A percentile compares a stretch with the other conserved stretches of the same genome.
These are phyloP conservation scores for Beta corolliflora DNA, from an alignment of 179 eudicot species.

Conservation along the genomic window DNA sequence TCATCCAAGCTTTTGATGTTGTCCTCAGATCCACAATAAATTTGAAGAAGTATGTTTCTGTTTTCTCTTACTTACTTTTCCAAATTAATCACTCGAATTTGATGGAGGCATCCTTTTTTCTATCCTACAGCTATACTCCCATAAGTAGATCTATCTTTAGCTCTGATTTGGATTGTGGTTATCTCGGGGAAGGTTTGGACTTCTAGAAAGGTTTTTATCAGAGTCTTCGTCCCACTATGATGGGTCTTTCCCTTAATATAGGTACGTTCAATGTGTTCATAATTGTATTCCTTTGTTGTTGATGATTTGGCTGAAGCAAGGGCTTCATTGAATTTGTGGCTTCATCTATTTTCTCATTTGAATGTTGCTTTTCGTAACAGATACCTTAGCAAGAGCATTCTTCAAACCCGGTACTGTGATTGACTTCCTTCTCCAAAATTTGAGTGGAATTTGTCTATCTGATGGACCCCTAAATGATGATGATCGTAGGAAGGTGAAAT, in stretches of 20 bases:
- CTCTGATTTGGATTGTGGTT: constrained; percentile 30
- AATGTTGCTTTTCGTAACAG: constrained; percentile 5
- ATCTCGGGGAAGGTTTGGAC: constrained; percentile 45
- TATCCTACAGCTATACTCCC: constrained; percentile 41
- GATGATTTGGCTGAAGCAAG: background rate
- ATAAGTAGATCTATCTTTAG: constrained; percentile 57
- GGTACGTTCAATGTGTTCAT: constrained; percentile 32
- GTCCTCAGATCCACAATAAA: constrained; percentile 46
- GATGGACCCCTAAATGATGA: background rate
- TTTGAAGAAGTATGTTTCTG: constrained; percentile 16
- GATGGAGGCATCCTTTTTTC: background rate
- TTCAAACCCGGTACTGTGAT: constrained; percentile 1
- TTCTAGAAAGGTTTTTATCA: constrained; percentile 64
- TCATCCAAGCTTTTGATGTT: constrained; percentile 56
- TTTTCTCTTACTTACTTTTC: background rate
- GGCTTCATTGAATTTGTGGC: background rate
- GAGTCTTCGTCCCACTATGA: constrained; percentile 70
- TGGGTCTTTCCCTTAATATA: constrained; percentile 62
- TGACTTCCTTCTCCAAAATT: constrained; percentile 1
- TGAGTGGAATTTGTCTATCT: background rate
- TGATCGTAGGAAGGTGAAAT: constrained; percentile 13
- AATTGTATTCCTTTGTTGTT: background rate
- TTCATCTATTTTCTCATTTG: background rate
- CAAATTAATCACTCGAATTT: background rate
- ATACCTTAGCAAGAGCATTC: constrained; percentile 20